phyloP scores from a whole-genome alignment of 2,329 filamentous ascomycete species.

The Taxawa tesnikishii region DNA sequence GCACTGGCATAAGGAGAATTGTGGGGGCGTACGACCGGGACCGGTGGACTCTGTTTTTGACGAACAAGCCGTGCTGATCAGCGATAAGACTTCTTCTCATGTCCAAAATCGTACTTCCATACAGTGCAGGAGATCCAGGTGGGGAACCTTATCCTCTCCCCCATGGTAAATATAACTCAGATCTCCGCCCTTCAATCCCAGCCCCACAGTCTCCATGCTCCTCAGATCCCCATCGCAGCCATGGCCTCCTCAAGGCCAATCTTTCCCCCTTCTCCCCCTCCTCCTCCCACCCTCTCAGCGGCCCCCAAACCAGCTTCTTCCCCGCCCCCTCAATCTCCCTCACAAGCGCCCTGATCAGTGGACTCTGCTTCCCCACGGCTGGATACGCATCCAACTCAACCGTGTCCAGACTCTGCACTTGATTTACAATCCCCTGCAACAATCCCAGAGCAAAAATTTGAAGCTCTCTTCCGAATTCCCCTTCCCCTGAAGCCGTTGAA shows the following conservation, averaged over 20 bases:
- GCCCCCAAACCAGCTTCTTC: constrained; percentile 53
- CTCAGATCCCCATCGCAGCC: constrained; percentile 8
- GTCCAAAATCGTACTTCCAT: no score
- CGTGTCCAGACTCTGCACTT: constrained; percentile 42
- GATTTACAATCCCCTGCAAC: constrained; percentile 43
- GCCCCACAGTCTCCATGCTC: no score
- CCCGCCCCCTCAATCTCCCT: constrained; percentile 36
- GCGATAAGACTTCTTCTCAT: no score
- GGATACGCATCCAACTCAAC: constrained; percentile 61
- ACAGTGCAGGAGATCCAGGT: no score
- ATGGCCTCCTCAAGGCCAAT: constrained; percentile 9
- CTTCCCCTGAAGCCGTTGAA: constrained; percentile 53
- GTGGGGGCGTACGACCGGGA: no score
- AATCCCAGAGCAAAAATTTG: constrained; percentile 52
- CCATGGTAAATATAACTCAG: no score
- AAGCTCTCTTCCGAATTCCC: constrained; percentile 52
- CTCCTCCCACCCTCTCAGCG: constrained; percentile 53
- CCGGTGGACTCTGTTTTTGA: no score
- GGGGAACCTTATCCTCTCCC: no score
- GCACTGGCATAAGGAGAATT: no score
- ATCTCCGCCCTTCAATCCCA: no score
- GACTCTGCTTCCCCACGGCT: constrained; percentile 51
- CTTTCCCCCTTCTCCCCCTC: constrained; percentile 24
- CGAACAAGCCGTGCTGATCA: no score
- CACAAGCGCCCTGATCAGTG: constrained; percentile 51